Evolutionary conservation across 1,284 basidiomycete species (phyloP), one percentile per base, ranked within the genome.

Genomic region (Irpex lacteus): DNA sequence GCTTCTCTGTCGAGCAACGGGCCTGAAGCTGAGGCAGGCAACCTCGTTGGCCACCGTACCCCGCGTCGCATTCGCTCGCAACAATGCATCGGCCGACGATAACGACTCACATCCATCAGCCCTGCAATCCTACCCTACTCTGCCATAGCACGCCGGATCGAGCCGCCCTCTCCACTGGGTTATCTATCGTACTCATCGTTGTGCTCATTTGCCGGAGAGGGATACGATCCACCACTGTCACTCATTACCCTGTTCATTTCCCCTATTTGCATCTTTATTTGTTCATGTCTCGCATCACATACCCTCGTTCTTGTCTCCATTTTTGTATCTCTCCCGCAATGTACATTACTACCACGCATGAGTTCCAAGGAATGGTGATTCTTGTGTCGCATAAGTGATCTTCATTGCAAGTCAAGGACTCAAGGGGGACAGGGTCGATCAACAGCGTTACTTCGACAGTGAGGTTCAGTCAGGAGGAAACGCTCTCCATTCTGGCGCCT

Each of bases 311-410:
- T 13, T n/a, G 18, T 21, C 15, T 36, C 11, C 54, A 26, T 36
- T 13, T 32, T 36, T 34, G 18, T 18, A 36, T 56, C 54, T 9
- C 7, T 34, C 60, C 34, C 50, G 62, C 62, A 63, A 63, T 63
- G 62, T 63, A 63, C 19, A 63, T 19, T 63, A 63, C 38, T 47
- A 38, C 7, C 62, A 56, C 11, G 54, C 26, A 56, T 36, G 13
- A 15, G n/a, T 9, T 6, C 19, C 26, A 26, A 34, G 54, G 34
- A 56, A 34, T 32, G 34, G 34, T 32, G n/a, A 56, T 34, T 44
- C 15, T 56, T 18, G 34, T 36, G n/a, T 56, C 19, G 26, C 13
- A 15, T 18, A 34, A 18, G 11, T 13, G 26, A 26, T 26, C 26
- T 34, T 34, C 54, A 15, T 53, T 26, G 52, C 19, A 5, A 47